phyloP scores from a whole-genome alignment of 2,329 filamentous ascomycete species.

The Pseudocercospora fuligena region DNA sequence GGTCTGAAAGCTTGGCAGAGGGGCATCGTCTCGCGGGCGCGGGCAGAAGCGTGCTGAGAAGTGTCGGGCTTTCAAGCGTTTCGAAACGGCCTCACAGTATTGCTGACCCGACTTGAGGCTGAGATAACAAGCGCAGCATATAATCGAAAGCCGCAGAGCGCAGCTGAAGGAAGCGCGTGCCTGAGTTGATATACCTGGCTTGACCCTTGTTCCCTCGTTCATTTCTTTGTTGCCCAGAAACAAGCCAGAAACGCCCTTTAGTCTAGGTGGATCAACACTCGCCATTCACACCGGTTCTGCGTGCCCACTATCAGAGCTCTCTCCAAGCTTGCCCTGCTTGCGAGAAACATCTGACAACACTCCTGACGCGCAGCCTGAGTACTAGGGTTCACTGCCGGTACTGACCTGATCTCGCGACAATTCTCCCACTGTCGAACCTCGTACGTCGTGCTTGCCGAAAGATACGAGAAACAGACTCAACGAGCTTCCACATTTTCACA shows the following conservation, averaged over 20 bases:
- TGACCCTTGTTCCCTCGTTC: neutral
- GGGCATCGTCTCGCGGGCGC: neutral
- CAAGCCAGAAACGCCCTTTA: neutral
- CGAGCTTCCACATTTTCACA: conserved; percentile 18
- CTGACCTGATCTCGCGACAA: neutral
- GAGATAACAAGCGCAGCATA: neutral
- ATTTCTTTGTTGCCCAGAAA: neutral
- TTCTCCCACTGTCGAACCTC: neutral
- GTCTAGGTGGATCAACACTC: neutral
- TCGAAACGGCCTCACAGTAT: neutral
- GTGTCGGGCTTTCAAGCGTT: neutral
- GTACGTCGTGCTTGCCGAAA: neutral
- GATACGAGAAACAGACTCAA: neutral
- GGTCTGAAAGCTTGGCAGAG: neutral
- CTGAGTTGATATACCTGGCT: conserved; percentile 6
- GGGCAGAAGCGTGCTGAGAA: neutral
- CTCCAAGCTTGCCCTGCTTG: neutral
- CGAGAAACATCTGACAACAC: neutral
- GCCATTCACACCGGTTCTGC: neutral
- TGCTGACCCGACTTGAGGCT: conserved; percentile 2
- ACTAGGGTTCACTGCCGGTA: neutral
- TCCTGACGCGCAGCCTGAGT: neutral
- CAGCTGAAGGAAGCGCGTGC: conserved; percentile 9
- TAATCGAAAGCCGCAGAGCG: neutral
- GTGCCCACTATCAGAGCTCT: neutral